Conservation (phyloP, 2,329 filamentous ascomycete species). For the Penicillium sp. region DNA sequence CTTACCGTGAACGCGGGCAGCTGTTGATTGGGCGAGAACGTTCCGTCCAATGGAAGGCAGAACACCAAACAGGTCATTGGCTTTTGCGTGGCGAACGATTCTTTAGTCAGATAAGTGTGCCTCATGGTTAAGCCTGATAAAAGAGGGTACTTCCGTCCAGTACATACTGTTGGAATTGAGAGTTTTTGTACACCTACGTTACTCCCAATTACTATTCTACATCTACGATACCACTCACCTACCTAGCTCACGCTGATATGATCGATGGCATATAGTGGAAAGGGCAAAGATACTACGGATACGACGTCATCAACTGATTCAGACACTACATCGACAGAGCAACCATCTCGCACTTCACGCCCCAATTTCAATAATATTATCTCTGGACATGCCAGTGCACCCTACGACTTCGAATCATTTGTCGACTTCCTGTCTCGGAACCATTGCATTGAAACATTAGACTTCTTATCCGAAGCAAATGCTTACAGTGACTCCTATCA, state of each 20-base stretch:
- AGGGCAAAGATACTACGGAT: background rate
- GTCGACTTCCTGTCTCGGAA: background rate
- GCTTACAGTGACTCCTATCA: background rate
- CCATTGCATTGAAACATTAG: background rate
- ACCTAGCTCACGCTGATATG: background rate
- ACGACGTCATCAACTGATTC: background rate
- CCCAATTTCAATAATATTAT: background rate
- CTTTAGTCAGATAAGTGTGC: background rate
- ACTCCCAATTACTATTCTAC: background rate
- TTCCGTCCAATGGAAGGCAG: background rate
- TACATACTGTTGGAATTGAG: background rate
- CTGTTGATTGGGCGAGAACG: background rate
- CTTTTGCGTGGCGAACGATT: background rate
- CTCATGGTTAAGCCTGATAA: background rate
- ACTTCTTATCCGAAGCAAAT: background rate
- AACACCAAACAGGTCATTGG: background rate
- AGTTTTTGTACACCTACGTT: background rate
- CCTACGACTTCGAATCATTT: background rate
- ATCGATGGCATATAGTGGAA: background rate
- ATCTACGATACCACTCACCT: background rate
- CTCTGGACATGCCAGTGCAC: background rate
- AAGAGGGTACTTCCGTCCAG: background rate
- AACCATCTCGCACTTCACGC: background rate
- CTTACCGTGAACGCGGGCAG: background rate
- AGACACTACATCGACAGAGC: background rate